Conservation (phyloP, 768 basidiomycete genomes). For the Multifurca ochricompacta region DNA sequence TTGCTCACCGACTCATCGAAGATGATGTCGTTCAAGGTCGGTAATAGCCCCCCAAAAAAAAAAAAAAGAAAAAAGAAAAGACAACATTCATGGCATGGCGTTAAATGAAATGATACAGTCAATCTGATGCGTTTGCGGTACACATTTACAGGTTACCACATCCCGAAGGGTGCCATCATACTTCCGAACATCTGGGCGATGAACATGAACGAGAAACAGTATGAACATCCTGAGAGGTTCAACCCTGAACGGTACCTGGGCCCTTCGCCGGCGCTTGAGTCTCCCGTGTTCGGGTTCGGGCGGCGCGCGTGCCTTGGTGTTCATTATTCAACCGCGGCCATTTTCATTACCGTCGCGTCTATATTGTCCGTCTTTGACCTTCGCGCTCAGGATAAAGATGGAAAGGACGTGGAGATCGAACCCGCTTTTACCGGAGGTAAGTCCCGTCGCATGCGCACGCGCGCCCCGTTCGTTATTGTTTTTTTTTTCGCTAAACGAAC, state of each 20-base stretch:
- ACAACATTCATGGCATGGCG: too few species aligned
- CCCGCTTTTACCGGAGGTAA: slow-evolving; percentile 19
- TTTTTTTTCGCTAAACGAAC: too few species aligned
- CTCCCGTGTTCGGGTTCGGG: slow-evolving; percentile 18
- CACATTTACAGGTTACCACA: slow-evolving; percentile 26
- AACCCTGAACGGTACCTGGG: slow-evolving; percentile 14
- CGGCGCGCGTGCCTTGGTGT: slow-evolving; percentile 18
- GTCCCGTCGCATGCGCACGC: background rate
- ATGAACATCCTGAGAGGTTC: slow-evolving; percentile 14
- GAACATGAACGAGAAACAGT: slow-evolving; percentile 18
- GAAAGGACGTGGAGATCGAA: slow-evolving; percentile 9
- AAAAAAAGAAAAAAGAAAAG: background rate
- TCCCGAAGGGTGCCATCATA: slow-evolving; percentile 30
- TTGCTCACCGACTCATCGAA: slow-evolving; percentile 28
- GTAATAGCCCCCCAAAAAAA: background rate
- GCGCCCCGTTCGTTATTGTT: background rate
- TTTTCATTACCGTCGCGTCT: slow-evolving; percentile 17
- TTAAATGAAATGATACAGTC: too few species aligned
- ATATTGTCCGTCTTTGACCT: slow-evolving; percentile 18
- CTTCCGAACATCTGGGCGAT: slow-evolving; percentile 30
- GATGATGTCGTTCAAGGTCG: slow-evolving; percentile 27
- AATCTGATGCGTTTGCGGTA: background rate
- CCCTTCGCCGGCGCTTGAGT: slow-evolving; percentile 13
- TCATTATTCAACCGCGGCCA: slow-evolving; percentile 15
- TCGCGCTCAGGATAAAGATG: slow-evolving; percentile 13